Base-by-base conservation (phyloP, 257 asterid genomes). In the Anisodus acutangulus region DNA sequence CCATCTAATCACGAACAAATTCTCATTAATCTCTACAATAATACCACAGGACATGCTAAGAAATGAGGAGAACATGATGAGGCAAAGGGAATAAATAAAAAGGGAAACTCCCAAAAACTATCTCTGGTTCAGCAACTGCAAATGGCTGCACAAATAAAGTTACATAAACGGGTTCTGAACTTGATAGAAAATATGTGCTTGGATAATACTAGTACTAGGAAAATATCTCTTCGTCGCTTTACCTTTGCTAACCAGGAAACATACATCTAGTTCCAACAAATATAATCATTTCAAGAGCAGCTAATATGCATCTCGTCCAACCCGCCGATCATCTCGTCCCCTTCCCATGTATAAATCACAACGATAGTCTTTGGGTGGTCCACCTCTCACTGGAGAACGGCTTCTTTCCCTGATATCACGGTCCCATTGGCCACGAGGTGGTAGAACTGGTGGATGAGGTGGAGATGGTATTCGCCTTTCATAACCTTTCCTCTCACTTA, bases 351-450 rank as follows among this genome's bases (percentile, higher is more conserved):
- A 89, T 78, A 88, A 43, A 62, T 88, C 92, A 8, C 91, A 91
- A 17, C 86, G 93, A 87, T 92, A 88, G 78, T 89, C 93, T 86
- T 87, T 92, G 47, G 82, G 90, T 9, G 82, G 84, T 64, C 91
- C 92, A 11, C 91, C 93, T 89, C 95, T 89, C 26, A 86, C 82
- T 4, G 97, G 98, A 79, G 97, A 93, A 51, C 95, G 91, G 81
- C 97, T 94, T 88, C 97, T 90, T 58, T 88, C 92, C 85, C 97
- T 91, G 41, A 88, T 84, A 84, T 87, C 91, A 19, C 94, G 87
- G 81, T 86, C 92, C 94, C 97, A 91, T 16, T 91, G 91, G 80
- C 94, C 92, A 31, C 91, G 91, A 58, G 91, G 92, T 49, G 88
- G 84, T 6, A 64, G 67, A 49, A 90, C 83, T 17, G 89, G 71